Percentiles rank a stretch among this genome's conserved stretches.
Conservation (phyloP, 108 stramenopile genomes). For the Phaeodactylum tricornutum region DNA sequence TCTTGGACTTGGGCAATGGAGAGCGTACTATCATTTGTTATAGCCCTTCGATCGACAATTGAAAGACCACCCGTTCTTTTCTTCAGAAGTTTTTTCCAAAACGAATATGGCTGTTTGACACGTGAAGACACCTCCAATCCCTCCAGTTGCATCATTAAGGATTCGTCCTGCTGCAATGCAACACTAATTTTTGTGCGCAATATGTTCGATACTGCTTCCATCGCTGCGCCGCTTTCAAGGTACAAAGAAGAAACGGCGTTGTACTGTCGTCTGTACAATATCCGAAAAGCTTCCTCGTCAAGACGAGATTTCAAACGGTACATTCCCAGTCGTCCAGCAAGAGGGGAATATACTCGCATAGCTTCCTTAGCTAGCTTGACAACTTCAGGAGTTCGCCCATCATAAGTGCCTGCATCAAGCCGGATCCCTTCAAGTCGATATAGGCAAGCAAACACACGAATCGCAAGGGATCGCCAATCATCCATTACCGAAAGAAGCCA, state of each 20-base stretch:
- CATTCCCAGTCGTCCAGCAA: slow-evolving; percentile 64
- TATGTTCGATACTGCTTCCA: slow-evolving; percentile 35
- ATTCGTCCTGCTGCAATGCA: slow-evolving; percentile 33
- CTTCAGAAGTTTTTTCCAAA: slow-evolving; percentile 49
- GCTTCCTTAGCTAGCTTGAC: slow-evolving; percentile 39
- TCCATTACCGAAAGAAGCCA: slow-evolving; percentile 47
- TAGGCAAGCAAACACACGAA: slow-evolving; percentile 60
- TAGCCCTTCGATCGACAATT: not conserved
- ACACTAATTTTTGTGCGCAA: slow-evolving; percentile 33
- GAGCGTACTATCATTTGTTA: not conserved
- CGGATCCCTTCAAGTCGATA: slow-evolving; percentile 66
- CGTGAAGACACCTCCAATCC: slow-evolving; percentile 42
- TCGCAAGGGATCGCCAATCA: slow-evolving; percentile 71
- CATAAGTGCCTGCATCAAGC: slow-evolving; percentile 7
- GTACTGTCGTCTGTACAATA: slow-evolving; percentile 68
- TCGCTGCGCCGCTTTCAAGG: slow-evolving; percentile 31
- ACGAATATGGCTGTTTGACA: slow-evolving; percentile 67
- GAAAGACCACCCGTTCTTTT: not conserved
- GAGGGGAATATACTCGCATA: slow-evolving; percentile 46
- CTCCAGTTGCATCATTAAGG: slow-evolving; percentile 35
- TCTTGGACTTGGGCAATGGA: slow-evolving; percentile 40
- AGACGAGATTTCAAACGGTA: slow-evolving; percentile 52
- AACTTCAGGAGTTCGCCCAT: slow-evolving; percentile 4
- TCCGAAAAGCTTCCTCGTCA: slow-evolving; percentile 59
- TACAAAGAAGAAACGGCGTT: slow-evolving; percentile 45